phyloP scores from a whole-genome alignment of 2,329 filamentous ascomycete genomes.

The Penicillium sp. region DNA sequence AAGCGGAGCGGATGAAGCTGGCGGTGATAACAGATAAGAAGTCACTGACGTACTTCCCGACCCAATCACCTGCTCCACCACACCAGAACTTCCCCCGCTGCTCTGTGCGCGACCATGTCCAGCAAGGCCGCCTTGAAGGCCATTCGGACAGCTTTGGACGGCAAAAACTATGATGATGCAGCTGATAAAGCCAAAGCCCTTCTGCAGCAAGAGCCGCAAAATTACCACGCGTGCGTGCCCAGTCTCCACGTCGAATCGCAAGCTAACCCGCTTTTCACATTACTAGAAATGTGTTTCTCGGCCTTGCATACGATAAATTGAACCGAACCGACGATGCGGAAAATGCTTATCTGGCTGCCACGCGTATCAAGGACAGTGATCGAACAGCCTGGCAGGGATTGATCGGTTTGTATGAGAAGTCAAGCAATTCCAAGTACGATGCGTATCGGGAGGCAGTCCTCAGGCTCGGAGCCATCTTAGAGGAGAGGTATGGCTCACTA shows the following conservation, averaged over 20 bases:
- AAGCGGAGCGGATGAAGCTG: not conserved
- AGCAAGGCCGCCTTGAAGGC: constrained; percentile 72
- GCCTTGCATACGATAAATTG: constrained; percentile 75
- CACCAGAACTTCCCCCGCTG: constrained; percentile 19
- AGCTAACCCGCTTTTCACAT: constrained; percentile 3
- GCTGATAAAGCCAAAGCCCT: constrained; percentile 62
- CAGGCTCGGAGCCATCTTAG: constrained; percentile 68
- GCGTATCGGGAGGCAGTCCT: constrained; percentile 69
- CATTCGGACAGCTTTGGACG: constrained; percentile 70
- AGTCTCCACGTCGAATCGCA: constrained; percentile 1
- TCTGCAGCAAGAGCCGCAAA: constrained; percentile 65
- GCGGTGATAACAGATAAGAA: not conserved
- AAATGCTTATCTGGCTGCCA: constrained; percentile 66
- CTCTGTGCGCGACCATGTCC: constrained; percentile 28
- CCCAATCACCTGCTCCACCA: constrained; percentile 9
- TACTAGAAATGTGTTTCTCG: constrained; percentile 71
- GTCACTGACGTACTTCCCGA: not conserved
- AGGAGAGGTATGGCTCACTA: constrained; percentile 49
- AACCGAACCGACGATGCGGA: constrained; percentile 67
- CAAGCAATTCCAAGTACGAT: constrained; percentile 61
- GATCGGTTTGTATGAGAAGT: constrained; percentile 75
- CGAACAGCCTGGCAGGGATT: constrained; percentile 88
- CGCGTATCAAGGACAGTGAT: constrained; percentile 65
- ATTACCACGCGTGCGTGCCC: constrained; percentile 68
- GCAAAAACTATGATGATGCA: constrained; percentile 72